Evolutionary conservation across 306 rosid species (phyloP), one percentile per base, ranked within the genome.

Genomic region (Ammopiptanthus mongolicus): DNA sequence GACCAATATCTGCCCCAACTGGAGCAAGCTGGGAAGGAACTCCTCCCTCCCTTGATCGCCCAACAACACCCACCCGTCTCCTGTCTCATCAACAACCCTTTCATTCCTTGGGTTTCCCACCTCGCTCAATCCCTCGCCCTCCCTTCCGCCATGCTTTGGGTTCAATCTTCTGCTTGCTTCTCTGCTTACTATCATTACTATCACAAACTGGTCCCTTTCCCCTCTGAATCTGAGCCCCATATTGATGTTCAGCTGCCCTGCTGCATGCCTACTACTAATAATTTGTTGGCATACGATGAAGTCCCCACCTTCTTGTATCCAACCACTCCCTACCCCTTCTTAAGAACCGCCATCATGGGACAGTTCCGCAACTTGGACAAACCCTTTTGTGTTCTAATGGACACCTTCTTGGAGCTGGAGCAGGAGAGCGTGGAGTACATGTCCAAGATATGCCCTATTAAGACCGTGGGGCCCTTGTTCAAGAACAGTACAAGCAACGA

Each of bases 141-240:
- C 56, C 83, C 92, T 82, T 78, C 71, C 14, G 88, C 90, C 36
- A 75, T 82, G 37, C 87, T 90, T 1, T 90, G 92, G 96, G 81
- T 90, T 3, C 92, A 87, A 53, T 90, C 96, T 1, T 80, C 86
- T 34, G 85, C 96, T 8, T 69, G 67, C 13, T 84, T 90, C 21
- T 73, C 86, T 0, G 65, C 85, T 0, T 85, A 88, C 19, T 87
- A 85, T 21, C 84, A 87, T 13, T 69, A 52, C 62, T 78, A 10
- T 36, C 84, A 78, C 37, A 53, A 73, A 14, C 14, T 78, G 6
- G 74, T 66, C 0, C 82, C 82, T 33, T 87, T 84, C 17, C 88
- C 91, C 5, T 80, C 82, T 0, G 81, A 87, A 56, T 1, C 69
- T 0, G 80, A 82, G 7, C 86, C 81, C 14, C 29, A 41, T 0